These are phyloP conservation scores for Chiua sp. DNA, from an alignment of 1,284 basidiomycete species.

Conservation along the genomic window DNA sequence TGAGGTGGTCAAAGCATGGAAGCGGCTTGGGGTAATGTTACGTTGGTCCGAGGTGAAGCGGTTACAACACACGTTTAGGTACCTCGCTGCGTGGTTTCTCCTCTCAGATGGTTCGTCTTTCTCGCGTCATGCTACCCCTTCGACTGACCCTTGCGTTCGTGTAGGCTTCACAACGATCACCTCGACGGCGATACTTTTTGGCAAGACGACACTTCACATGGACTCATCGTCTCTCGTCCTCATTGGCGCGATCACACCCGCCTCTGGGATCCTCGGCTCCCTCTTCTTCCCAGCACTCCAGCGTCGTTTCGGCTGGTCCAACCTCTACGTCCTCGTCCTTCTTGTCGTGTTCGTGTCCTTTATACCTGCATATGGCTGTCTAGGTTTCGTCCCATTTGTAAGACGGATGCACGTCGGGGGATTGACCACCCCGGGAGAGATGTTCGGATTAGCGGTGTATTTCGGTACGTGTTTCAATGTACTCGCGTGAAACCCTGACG, in stretches of 20 bases:
- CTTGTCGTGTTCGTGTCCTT: conserved; percentile 70
- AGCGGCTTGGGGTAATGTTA: conserved; percentile 70
- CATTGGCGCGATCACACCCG: conserved; percentile 71
- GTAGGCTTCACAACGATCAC: conserved; percentile 84
- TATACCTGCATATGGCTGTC: conserved; percentile 83
- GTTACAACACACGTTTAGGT: conserved; percentile 85
- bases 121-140: not conserved
- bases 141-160: too few species aligned
- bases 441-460: conserved; percentile 82
- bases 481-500: not conserved
- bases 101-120: conserved; percentile 80
- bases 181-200: conserved; percentile 83
- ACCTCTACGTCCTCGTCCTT: conserved; percentile 67
- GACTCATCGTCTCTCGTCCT: conserved; percentile 70
- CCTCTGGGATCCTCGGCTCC: conserved; percentile 76
- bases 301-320: conserved; percentile 63
- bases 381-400: conserved; percentile 72
- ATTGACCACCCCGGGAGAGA: conserved; percentile 78
- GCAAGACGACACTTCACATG: conserved; percentile 82
- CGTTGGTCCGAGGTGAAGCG: conserved; percentile 69
- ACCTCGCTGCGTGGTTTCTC: conserved; percentile 90
- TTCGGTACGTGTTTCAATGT: conserved; percentile 59
- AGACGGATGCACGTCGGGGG: conserved; percentile 63
- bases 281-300: conserved; percentile 75
- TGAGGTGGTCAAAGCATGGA: conserved; percentile 72